Percentiles rank a stretch among this genome's conserved stretches.
Evolutionary conservation across 768 basidiomycete species (phyloP).

Genomic region (Mrakia frigida): DNA sequence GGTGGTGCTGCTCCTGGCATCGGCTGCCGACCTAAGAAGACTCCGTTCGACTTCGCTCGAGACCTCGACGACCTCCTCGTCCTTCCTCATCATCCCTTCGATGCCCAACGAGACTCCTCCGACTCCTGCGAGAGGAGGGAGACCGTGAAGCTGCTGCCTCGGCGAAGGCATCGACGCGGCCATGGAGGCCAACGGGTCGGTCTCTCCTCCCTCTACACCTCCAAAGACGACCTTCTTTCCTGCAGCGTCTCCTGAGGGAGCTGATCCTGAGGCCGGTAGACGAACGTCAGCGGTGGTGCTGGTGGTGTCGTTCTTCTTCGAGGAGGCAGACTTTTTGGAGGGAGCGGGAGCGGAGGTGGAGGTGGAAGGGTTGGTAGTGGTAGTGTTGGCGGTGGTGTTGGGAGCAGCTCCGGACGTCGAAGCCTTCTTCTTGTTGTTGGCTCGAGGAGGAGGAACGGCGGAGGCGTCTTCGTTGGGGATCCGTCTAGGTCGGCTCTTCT

Average conservation of each 20-base stretch:
- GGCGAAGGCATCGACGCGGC: background rate
- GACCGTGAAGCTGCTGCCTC: background rate
- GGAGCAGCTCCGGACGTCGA: background rate
- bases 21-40: constrained; percentile 18
- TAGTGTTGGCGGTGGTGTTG: background rate
- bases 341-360: constrained; percentile 2
- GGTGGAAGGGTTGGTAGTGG: background rate
- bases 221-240: constrained; percentile 1
- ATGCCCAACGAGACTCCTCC: constrained; percentile 7
- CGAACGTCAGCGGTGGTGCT: background rate
- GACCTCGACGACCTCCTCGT: constrained; percentile 24
- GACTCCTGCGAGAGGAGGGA: background rate
- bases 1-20: background rate
- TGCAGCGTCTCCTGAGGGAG: background rate
- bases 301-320: constrained; percentile 8
- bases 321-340: constrained; percentile 4
- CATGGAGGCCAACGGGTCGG: background rate
- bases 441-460: background rate
- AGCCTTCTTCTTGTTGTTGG: constrained; percentile 12
- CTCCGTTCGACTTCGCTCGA: constrained; percentile 30
- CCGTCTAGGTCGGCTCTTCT: constrained; percentile 5
- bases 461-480: constrained; percentile 9
- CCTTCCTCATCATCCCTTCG: constrained; percentile 15
- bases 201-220: background rate
- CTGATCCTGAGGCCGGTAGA: background rate